phyloP scores from a whole-genome alignment of 2,329 filamentous ascomycete species.

The Fusarium graminum region DNA sequence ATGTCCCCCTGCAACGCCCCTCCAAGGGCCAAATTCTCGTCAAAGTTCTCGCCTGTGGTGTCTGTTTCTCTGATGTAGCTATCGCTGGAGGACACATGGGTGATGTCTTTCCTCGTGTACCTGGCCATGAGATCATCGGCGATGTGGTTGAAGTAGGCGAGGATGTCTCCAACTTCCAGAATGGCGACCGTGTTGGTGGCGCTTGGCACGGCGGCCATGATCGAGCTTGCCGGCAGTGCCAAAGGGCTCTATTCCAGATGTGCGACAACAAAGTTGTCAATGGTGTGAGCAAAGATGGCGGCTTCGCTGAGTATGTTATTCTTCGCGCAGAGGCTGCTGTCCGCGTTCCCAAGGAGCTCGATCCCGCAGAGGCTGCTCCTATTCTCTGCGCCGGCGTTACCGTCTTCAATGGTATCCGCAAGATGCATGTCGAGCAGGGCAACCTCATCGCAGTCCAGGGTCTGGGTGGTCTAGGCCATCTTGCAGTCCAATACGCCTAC shows the following conservation, averaged over 20 bases:
- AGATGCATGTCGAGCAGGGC: slow-evolving; percentile 65
- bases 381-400: slow-evolving; percentile 76
- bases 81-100: slow-evolving; percentile 65
- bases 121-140: slow-evolving; percentile 80
- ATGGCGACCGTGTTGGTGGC: slow-evolving; percentile 75
- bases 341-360: slow-evolving; percentile 64
- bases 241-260: slow-evolving; percentile 74
- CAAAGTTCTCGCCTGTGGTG: slow-evolving; percentile 78
- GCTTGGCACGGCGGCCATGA: slow-evolving; percentile 67
- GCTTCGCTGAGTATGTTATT: slow-evolving; percentile 74
- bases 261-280: slow-evolving; percentile 74
- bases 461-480: slow-evolving; percentile 80
- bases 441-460: slow-evolving; percentile 73
- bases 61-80: slow-evolving; percentile 74
- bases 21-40: slow-evolving; percentile 72
- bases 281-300: slow-evolving; percentile 75
- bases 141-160: slow-evolving; percentile 72
- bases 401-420: slow-evolving; percentile 70
- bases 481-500: slow-evolving; percentile 80
- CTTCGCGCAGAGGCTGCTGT: slow-evolving; percentile 72
- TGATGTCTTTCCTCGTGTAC: slow-evolving; percentile 69
- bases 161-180: slow-evolving; percentile 68
- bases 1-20: slow-evolving; percentile 70
- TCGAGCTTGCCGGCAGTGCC: slow-evolving; percentile 71
- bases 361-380: slow-evolving; percentile 67